phyloP scores from a whole-genome alignment of 208 protist genomes.

The Pavlovales sp. region DNA sequence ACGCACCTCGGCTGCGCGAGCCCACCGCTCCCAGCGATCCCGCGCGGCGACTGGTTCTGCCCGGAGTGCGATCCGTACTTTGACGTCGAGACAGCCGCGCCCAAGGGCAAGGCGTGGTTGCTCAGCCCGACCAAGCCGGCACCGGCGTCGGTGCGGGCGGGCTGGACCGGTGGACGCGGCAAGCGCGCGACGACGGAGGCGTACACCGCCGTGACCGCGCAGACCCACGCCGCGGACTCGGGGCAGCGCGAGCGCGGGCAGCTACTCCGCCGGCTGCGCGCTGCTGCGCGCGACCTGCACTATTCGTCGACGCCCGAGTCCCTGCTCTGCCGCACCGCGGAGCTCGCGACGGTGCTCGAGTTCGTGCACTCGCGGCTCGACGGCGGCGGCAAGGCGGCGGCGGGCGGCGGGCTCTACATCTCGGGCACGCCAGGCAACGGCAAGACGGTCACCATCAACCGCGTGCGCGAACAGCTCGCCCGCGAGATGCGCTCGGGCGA shows the following conservation, averaged over 20 bases:
- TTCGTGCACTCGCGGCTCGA: neutral
- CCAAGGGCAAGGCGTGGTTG: conserved; percentile 4
- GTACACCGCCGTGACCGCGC: no score
- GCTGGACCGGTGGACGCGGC: no score
- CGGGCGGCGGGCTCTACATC: neutral
- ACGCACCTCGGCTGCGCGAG: conserved; percentile 49
- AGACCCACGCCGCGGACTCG: neutral
- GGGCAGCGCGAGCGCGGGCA: neutral
- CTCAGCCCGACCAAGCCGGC: neutral
- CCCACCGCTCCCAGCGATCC: conserved; percentile 45
- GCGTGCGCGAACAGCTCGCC: neutral
- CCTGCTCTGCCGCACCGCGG: neutral
- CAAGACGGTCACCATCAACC: neutral
- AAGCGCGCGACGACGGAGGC: neutral
- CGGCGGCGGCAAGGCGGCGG: no score
- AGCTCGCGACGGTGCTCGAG: neutral
- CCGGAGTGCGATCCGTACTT: conserved; percentile 49
- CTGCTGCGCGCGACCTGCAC: neutral
- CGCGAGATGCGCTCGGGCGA: neutral
- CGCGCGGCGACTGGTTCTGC: conserved; percentile 51
- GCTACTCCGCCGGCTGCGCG: neutral
- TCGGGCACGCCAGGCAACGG: neutral
- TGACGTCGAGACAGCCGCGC: conserved; percentile 57
- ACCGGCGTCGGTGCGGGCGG: no score
- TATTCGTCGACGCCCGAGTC: neutral